phyloP scores from a whole-genome alignment of 495 filamentous ascomycete species.

The Podospora pseudopauciseta region DNA sequence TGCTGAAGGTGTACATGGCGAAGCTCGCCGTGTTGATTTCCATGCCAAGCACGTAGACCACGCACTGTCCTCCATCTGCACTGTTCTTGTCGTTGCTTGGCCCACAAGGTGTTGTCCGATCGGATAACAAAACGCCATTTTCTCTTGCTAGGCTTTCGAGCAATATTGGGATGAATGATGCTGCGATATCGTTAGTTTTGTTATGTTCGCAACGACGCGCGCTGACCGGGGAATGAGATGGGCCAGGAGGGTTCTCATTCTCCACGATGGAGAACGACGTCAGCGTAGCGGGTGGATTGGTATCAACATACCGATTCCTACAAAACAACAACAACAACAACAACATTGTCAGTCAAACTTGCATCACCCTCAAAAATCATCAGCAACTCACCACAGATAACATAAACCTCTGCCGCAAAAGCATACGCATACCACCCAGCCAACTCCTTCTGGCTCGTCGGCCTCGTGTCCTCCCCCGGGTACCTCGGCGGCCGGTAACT shows the following conservation, averaged over 20 bases:
- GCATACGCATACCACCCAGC: slow-evolving; percentile 94
- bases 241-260: background rate
- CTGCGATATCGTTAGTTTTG: slow-evolving; percentile 39
- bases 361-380: background rate
- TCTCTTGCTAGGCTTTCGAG: slow-evolving; percentile 91
- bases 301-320: slow-evolving; percentile 29
- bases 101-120: slow-evolving; percentile 68
- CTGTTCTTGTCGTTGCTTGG: slow-evolving; percentile 35
- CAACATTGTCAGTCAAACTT: slow-evolving; percentile 1
- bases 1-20: slow-evolving; percentile 95
- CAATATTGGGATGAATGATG: slow-evolving; percentile 94
- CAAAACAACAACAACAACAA: slow-evolving; percentile 14
- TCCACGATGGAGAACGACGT: background rate
- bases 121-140: slow-evolving; percentile 75
- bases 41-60: slow-evolving; percentile 74
- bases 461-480: slow-evolving; percentile 78
- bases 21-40: slow-evolving; percentile 96
- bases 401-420: slow-evolving; percentile 96
- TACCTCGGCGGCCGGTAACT: slow-evolving; percentile 44
- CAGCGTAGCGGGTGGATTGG: background rate
- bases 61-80: slow-evolving; percentile 62
- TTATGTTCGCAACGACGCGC: background rate
- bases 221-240: background rate
- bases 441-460: slow-evolving; percentile 83
- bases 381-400: slow-evolving; percentile 72